Base-by-base conservation (phyloP, 2,329 filamentous ascomycete species). In the Exophiala xenobiotica region DNA sequence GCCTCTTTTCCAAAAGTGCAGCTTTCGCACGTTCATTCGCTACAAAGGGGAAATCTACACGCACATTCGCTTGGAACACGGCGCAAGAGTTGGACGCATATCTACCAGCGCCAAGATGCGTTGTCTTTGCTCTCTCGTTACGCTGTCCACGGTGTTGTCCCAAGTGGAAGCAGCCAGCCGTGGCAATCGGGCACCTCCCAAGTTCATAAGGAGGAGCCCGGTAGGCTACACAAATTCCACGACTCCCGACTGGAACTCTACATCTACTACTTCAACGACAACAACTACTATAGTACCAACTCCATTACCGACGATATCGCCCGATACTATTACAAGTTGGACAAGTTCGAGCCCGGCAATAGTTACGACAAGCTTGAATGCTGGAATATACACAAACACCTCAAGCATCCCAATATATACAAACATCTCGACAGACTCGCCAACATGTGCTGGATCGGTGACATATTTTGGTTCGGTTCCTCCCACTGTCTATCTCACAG, bases 401-500 rank as follows among this genome's bases (percentile, higher is more conserved):
- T 39, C 33, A 4, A 20, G 16, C 11, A 42, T 23, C 40, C 11
- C 14, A 24, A 16, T 26, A 20, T 26, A 35, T 40, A 18, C 33
- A 26, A 49, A 51, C 22, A 18, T 19, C 33, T 37, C 51, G 20
- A 49, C 44, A 8, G 31, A 49, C 3, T 33, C 43, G 14, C 27
- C 54, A 24, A 42, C 54, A 47, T 59, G 54, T 39, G 48, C 49
- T 18, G 57, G 57, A 22, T 56, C 47, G 9, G 44, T 58, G 22
- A 60, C 58, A 6, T 60, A 60, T 45, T 50, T 41, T 31, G 53
- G 56, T 7, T 49, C 55, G 4, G 51, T 58, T 16, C 56, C 57
- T 53, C 58, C 58, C 20, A 60, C 58, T 3, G 56, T 60, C 26
- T 60, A 59, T 22, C 16, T 59, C n/a, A 60, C 58, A 12, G 51